phyloP scores from a whole-genome alignment of 306 rosid species.

The Malus asiatica region DNA sequence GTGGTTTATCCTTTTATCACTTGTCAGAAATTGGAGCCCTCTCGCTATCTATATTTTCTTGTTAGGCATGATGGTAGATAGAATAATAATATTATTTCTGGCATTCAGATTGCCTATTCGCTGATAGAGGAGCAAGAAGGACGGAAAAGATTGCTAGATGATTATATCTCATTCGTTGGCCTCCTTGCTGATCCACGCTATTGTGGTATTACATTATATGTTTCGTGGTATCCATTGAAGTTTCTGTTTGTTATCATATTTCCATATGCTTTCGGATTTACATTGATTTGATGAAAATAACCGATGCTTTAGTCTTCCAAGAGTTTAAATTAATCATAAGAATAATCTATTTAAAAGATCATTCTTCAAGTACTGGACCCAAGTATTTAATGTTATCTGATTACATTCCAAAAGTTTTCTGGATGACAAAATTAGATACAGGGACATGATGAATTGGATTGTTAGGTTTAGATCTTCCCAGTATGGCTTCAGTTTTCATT shows the following conservation, averaged over 20 bases:
- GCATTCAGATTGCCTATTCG: slow-evolving; percentile 76
- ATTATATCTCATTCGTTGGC: slow-evolving; percentile 82
- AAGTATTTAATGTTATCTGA: background rate
- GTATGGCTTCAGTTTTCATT: slow-evolving; percentile 21
- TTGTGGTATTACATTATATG: slow-evolving; percentile 66
- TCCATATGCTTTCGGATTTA: background rate
- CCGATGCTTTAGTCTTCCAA: background rate
- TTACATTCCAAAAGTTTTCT: background rate
- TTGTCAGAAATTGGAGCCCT: background rate
- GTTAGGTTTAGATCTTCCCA: background rate
- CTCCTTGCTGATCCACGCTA: slow-evolving; percentile 97
- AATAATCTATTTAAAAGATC: background rate
- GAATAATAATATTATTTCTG: slow-evolving; percentile 4
- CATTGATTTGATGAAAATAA: too few relatives aligned
- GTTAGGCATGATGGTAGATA: background rate
- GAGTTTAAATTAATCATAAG: background rate
- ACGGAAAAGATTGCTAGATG: slow-evolving; percentile 42
- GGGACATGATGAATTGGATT: background rate
- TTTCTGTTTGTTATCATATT: slow-evolving; percentile 6
- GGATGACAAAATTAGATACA: background rate
- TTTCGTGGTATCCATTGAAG: slow-evolving; percentile 40
- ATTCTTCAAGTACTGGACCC: background rate
- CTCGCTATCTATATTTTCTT: background rate
- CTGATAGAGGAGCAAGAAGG: slow-evolving; percentile 97
- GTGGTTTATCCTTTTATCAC: background rate